These are phyloP conservation scores for Tricholoma furcatifolium DNA, from an alignment of 768 basidiomycete species.

Conservation along the genomic window DNA sequence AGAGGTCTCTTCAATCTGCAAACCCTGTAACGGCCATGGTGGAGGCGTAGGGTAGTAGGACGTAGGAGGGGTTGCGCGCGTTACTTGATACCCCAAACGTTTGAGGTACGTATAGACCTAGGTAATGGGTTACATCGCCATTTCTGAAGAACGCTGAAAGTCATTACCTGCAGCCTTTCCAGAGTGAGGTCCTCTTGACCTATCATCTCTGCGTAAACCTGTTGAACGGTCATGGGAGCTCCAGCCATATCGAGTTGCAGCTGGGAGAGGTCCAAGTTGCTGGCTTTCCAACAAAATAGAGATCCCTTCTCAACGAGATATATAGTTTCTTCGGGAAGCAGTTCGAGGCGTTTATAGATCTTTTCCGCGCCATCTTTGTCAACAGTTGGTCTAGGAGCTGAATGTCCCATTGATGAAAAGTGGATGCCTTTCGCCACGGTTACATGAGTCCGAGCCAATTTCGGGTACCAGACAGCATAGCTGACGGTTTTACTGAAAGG, in stretches of 20 bases:
- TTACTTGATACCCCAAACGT: constrained; percentile 87
- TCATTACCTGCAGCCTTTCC: constrained; percentile 83
- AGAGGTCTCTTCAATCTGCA: constrained; percentile 11
- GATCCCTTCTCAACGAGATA: constrained; percentile 92
- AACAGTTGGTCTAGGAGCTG: constrained; percentile 50
- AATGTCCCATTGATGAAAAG: constrained; percentile 80
- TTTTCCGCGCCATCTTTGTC: constrained; percentile 38
- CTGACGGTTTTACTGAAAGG: constrained; percentile 68
- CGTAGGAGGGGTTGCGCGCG: constrained; percentile 48
- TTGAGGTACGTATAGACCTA: constrained; percentile 93
- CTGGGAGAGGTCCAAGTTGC: constrained; percentile 28
- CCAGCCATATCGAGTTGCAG: constrained; percentile 46
- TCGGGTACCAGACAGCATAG: constrained; percentile 78
- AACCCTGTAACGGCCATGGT: constrained; percentile 21
- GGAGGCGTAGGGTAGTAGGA: constrained; percentile 38
- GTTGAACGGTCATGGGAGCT: constrained; percentile 86
- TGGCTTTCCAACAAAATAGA: constrained; percentile 78
- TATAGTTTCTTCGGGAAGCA: constrained; percentile 93
- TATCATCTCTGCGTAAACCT: constrained; percentile 85
- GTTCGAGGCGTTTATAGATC: constrained; percentile 66
- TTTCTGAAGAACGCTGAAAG: background rate
- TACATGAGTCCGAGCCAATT: constrained; percentile 61
- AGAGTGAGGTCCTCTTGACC: constrained; percentile 73
- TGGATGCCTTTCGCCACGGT: constrained; percentile 79
- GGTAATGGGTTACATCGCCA: background rate